Evolutionary conservation across 169 alveolate genomes (phyloP), one percentile per base, ranked within the genome.

Genomic region (Plasmodium knowlesi): DNA sequence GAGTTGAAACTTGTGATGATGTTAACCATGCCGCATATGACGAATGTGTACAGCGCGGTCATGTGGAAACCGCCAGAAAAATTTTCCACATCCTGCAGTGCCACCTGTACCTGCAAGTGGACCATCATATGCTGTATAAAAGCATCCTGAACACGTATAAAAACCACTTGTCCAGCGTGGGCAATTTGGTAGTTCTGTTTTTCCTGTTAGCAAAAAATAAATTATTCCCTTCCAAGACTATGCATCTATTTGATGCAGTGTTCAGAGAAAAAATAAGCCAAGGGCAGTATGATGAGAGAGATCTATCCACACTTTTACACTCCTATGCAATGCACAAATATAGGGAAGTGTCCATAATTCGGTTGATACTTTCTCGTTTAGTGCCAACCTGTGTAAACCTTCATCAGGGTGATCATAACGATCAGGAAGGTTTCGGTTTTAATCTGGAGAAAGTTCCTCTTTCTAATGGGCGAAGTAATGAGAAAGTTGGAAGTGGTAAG

Each of bases 111-210:
- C 81, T 86, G 32, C 41, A 86, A 76, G 43, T 86, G 70, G 93
- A 86, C 16, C 46, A 86, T 76, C 93, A 86, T 41, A 86, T 86
- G 93, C 80, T 86, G 10, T 86, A 86, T 67, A 86, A 86, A 74
- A 74, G 81, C 70, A 57, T 86, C 14, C 34, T 86, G 43, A 86
- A 86, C 67, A 76, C 25, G 6, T 86, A 46, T 76, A 73, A 34
- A 28, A 19, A 54, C 10, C 30, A 39, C 43, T 70, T 86, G 9
- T 39, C 39, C 22, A 8, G 8, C 3, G 78, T 34, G 46, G 80
- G 57, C 32, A 86, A 76, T 70, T 86, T 86, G 46, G 61, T 86
- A 70, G 32, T 74, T 54, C 14, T 86, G 78, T 86, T 86, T 43
- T 86, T 74, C 50, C 19, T 86, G 16, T 30, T 86, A 30, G 50